Evolutionary conservation across 2,329 filamentous ascomycete genomes (phyloP), one percentile per base, ranked within the genome.

Genomic region (Venturiaceae sp.): DNA sequence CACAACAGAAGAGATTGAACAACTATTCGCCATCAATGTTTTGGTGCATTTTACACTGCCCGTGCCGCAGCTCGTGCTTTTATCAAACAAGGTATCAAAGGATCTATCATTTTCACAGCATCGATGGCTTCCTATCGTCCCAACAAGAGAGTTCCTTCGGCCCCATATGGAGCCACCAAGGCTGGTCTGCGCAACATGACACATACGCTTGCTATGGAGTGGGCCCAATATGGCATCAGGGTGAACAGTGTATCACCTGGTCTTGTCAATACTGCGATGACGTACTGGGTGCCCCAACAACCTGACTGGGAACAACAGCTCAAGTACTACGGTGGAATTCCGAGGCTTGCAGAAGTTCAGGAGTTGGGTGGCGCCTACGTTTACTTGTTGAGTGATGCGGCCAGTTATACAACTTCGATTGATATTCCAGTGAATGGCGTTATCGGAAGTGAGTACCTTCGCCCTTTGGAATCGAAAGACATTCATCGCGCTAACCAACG

Each of bases 271-370:
- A 72, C 71, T 1, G 68, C 69, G 0, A 72, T 73, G 71, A 73
- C 71, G 14, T 72, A 72, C 62, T 73, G 76, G 63, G 78, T 83
- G 5, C 73, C 76, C 59, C 74, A 74, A n/a, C 71, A 74, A 16
- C 76, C 78, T 0, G 80, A 82, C 64, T 83, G 79, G 80, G 76
- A 79, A 59, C 69, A 74, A 61, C 78, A 83, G 69, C 75, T 83
- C 70, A 77, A 80, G 67, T 82, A 83, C 64, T 82, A 82, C 63
- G 78, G 80, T 3, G 80, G 80, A 3, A 82, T 83, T 72, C 79
- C 79, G 11, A 69, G 80, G 30, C 63, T 83, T 37, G 80, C 80
- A 0, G 73, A 78, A 53, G 75, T 77, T 0, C 74, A 79, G 62
- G 80, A 83, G 66, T 67, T 83, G 2, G 79, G 79, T 1, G 79